These are phyloP conservation scores for Oehlia diaphana DNA, from an alignment of 192 early-diverging fungal species.

Conservation along the genomic window DNA sequence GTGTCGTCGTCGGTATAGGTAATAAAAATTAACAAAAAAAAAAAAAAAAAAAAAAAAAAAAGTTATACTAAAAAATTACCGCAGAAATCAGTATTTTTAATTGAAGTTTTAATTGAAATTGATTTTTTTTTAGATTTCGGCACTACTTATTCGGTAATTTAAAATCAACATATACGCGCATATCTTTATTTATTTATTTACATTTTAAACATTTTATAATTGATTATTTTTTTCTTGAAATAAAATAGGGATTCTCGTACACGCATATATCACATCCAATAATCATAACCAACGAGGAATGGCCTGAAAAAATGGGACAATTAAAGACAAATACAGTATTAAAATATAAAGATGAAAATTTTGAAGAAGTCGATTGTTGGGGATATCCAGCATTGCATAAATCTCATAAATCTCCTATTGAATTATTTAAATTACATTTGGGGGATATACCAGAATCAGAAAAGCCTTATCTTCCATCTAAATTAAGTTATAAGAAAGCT, in stretches of 20 bases:
- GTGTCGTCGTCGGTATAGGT: too few relatives aligned
- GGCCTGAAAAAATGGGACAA: neutral
- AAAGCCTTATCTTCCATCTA: constrained; percentile 39
- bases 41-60: too few relatives aligned
- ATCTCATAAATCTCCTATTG: neutral
- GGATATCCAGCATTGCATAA: neutral
- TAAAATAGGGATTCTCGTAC: neutral
- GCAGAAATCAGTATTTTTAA: too few relatives aligned
- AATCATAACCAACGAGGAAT: neutral
- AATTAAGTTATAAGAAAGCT: constrained; percentile 47
- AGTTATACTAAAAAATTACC: too few relatives aligned
- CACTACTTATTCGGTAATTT: constrained; percentile 5
- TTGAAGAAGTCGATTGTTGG: neutral
- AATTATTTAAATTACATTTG: constrained; percentile 30
- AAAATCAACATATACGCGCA: neutral
- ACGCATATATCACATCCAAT: too few relatives aligned
- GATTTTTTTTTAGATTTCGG: neutral
- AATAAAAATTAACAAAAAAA: too few relatives aligned
- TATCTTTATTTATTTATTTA: too few relatives aligned
- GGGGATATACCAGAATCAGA: constrained; percentile 47
- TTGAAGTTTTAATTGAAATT: too few relatives aligned
- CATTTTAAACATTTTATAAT: too few relatives aligned
- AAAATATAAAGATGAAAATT: neutral
- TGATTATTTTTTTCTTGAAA: too few relatives aligned
- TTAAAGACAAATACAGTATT: constrained; percentile 2